phyloP scores from a whole-genome alignment of 371 early-diverging fungal genomes.

The Circinella minor region DNA sequence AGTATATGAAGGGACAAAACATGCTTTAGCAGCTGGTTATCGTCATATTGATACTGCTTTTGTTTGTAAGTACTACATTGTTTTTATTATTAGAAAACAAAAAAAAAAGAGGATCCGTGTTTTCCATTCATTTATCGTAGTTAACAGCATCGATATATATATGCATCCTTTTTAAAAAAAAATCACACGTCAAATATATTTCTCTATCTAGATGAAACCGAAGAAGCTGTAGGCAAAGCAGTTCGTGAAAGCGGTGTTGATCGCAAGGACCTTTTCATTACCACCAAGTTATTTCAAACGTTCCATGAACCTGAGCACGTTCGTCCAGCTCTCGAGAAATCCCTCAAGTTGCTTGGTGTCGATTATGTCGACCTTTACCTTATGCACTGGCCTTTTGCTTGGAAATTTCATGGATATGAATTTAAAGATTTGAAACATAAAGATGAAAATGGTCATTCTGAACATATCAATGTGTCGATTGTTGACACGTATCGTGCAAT shows the following conservation, averaged over 20 bases:
- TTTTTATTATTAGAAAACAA: too few relatives aligned
- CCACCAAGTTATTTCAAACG: slow-evolving; percentile 87
- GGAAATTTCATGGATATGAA: slow-evolving; percentile 43
- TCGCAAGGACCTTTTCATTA: slow-evolving; percentile 59
- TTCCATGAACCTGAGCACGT: slow-evolving; percentile 58
- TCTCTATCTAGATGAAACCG: slow-evolving; percentile 45
- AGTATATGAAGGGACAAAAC: slow-evolving; percentile 42
- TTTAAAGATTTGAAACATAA: slow-evolving; percentile 17
- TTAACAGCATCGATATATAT: too few relatives aligned
- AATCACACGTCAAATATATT: too few relatives aligned
- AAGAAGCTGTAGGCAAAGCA: slow-evolving; percentile 78
- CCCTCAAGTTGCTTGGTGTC: slow-evolving; percentile 71
- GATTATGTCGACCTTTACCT: slow-evolving; percentile 93
- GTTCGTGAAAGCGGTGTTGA: slow-evolving; percentile 52
- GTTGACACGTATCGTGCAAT: slow-evolving; percentile 78
- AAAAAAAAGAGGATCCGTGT: too few relatives aligned
- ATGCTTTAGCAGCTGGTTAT: slow-evolving; percentile 42
- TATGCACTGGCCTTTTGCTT: slow-evolving; percentile 62
- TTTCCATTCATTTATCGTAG: too few relatives aligned
- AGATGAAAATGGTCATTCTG: slow-evolving; percentile 28
- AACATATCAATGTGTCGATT: slow-evolving; percentile 50
- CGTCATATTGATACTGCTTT: slow-evolving; percentile 51
- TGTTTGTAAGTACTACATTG: slow-evolving; percentile 27
- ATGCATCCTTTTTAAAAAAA: too few relatives aligned
- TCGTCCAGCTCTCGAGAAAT: slow-evolving; percentile 50